Evolutionary conservation across 192 early-diverging fungal genomes (phyloP).

Genomic region (Coemansia javaensis): DNA sequence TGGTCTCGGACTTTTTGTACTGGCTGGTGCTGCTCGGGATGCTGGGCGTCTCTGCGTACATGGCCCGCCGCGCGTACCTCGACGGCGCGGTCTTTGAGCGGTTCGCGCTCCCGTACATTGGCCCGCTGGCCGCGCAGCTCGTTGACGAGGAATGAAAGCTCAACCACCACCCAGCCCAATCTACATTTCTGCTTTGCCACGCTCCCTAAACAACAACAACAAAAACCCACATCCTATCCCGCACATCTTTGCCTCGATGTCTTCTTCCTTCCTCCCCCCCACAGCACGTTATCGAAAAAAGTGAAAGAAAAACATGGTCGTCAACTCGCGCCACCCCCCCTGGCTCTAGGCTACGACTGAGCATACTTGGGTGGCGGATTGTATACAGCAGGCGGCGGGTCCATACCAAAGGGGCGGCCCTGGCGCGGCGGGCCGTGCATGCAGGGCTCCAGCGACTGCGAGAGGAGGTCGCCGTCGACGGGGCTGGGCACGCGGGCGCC

Average conservation of each 20-base stretch:
- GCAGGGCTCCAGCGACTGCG: slow-evolving; percentile 59
- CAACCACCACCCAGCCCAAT: not conserved
- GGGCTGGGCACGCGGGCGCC: slow-evolving; percentile 48
- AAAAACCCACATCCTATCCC: too few relatives aligned
- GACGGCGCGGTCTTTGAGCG: slow-evolving; percentile 68
- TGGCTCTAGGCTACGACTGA: too few relatives aligned
- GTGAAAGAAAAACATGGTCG: too few relatives aligned
- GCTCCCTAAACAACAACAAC: too few relatives aligned
- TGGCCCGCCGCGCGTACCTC: slow-evolving; percentile 62
- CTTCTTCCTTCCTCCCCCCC: too few relatives aligned
- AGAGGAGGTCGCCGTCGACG: slow-evolving; percentile 47
- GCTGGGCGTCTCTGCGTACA: slow-evolving; percentile 11
- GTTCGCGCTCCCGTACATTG: slow-evolving; percentile 65
- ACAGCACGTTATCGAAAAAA: too few relatives aligned
- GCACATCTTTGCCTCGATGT: too few relatives aligned
- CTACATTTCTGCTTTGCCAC: not conserved
- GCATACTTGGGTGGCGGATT: too few relatives aligned
- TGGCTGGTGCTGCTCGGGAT: slow-evolving; percentile 32
- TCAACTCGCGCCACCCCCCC: too few relatives aligned
- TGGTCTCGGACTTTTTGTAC: slow-evolving; percentile 35
- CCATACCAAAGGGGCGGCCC: slow-evolving; percentile 51
- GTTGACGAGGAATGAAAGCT: slow-evolving; percentile 61
- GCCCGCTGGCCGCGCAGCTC: slow-evolving; percentile 58
- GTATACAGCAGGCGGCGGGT: too few relatives aligned
- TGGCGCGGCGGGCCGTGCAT: slow-evolving; percentile 32